phyloP scores from a whole-genome alignment of 1,284 basidiomycete species.

The Malassezia caprae region DNA sequence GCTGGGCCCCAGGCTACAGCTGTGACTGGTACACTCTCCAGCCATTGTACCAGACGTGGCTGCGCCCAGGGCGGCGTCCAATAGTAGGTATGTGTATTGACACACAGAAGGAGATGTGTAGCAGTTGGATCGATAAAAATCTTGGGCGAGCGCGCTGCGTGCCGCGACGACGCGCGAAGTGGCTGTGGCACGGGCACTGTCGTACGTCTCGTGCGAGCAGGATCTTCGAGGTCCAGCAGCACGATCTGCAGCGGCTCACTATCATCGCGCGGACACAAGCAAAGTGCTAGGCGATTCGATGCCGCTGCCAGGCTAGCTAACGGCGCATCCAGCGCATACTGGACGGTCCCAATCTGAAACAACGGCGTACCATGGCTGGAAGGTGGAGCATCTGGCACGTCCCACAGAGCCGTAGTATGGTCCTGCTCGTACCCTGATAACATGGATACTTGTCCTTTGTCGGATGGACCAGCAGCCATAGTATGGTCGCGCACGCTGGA shows the following conservation, averaged over 20 bases:
- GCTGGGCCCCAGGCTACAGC: constrained; percentile 75
- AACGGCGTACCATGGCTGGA: constrained; percentile 21
- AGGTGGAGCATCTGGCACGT: neutral
- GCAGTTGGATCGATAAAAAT: constrained; percentile 67
- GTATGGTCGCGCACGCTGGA: neutral
- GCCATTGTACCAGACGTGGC: constrained; percentile 50
- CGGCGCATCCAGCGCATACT: constrained; percentile 44
- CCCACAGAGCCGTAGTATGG: neutral
- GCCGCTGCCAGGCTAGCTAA: constrained; percentile 35
- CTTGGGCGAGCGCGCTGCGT: constrained; percentile 17
- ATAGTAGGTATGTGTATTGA: constrained; percentile 88
- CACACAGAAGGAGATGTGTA: constrained; percentile 73
- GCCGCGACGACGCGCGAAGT: constrained; percentile 13
- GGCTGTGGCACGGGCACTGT: constrained; percentile 31
- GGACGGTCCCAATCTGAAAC: constrained; percentile 43
- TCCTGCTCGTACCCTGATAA: neutral
- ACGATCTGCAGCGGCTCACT: constrained; percentile 29
- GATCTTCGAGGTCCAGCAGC: constrained; percentile 44
- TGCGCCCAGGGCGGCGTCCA: constrained; percentile 45
- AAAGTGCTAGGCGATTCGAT: constrained; percentile 44
- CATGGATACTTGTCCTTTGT: neutral
- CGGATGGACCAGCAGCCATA: neutral
- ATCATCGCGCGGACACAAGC: constrained; percentile 21
- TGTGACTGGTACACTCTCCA: constrained; percentile 72
- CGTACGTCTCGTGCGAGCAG: constrained; percentile 36